Evolutionary conservation across 208 protist species (phyloP).

Genomic region (Leishmania aethiopica): DNA sequence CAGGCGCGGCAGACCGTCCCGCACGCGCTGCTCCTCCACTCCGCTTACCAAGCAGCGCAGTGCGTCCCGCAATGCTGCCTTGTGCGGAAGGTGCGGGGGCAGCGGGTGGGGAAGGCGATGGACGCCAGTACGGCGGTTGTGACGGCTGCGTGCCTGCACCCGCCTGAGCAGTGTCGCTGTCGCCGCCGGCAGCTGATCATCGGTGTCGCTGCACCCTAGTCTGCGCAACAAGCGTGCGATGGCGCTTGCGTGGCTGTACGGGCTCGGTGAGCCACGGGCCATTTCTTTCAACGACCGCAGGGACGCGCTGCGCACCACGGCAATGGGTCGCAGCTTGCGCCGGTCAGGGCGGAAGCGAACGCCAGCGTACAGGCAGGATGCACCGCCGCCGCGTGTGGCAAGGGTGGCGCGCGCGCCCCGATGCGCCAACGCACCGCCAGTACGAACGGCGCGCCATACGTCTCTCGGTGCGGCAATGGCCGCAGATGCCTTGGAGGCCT

Average conservation of each 20-base stretch:
- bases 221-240: constrained; percentile 3
- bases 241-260: constrained; percentile 8
- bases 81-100: constrained; percentile 15
- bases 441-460: constrained; percentile 1
- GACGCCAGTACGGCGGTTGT: background rate
- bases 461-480: background rate
- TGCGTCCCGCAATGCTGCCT: constrained; percentile 35
- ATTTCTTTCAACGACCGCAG: constrained; percentile 24
- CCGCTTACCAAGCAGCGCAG: constrained; percentile 63
- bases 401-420: constrained; percentile 11
- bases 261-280: constrained; percentile 26
- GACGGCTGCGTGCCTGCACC: background rate
- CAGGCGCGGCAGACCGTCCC: constrained; percentile 24
- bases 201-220: background rate
- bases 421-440: background rate
- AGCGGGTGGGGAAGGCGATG: background rate
- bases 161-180: background rate
- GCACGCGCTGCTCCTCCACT: constrained; percentile 41
- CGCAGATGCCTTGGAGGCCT: background rate
- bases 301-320: constrained; percentile 39
- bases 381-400: background rate
- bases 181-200: constrained; percentile 2
- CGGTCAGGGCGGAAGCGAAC: constrained; percentile 63
- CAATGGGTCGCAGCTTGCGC: constrained; percentile 78
- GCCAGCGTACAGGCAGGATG: constrained; percentile 48